Conservation (phyloP, 2,329 filamentous ascomycete genomes). For the Colletotrichum sublineola region DNA sequence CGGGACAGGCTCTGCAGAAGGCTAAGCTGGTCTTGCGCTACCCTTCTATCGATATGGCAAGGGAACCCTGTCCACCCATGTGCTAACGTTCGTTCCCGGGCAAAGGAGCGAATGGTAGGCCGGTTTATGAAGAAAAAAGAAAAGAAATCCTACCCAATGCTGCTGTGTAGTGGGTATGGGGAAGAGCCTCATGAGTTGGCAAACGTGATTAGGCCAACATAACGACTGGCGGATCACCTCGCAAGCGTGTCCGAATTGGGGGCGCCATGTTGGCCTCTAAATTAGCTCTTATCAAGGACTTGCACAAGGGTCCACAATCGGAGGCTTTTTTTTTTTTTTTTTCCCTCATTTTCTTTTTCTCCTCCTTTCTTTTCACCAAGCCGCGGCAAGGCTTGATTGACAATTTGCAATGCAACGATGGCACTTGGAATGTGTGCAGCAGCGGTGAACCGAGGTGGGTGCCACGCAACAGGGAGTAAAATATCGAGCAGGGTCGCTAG, state of each 20-base stretch:
- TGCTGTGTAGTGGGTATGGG: not conserved
- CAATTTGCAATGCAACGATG: not conserved
- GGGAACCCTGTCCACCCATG: constrained; percentile 22
- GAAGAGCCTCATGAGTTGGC: constrained; percentile 35
- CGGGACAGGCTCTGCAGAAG: constrained; percentile 20
- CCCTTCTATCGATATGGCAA: constrained; percentile 28
- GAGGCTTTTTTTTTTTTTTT: not conserved
- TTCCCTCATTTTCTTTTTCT: not conserved
- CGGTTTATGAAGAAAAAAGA: constrained; percentile 1
- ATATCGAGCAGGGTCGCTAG: constrained; percentile 27
- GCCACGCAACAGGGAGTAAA: constrained; percentile 7
- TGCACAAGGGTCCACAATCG: constrained; percentile 9
- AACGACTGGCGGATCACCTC: constrained; percentile 31
- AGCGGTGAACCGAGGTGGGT: constrained; percentile 23
- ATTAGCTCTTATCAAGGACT: constrained; percentile 21
- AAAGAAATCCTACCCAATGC: not conserved
- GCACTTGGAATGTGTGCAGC: constrained; percentile 9
- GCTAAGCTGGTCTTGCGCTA: constrained; percentile 13
- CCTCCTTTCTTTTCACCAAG: not conserved
- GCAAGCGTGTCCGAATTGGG: constrained; percentile 39
- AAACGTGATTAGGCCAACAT: not conserved
- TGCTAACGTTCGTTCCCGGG: not conserved
- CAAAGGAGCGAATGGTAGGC: constrained; percentile 27
- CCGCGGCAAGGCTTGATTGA: constrained; percentile 3
- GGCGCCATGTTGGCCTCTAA: constrained; percentile 20